phyloP scores from a whole-genome alignment of 345 rosid species.

The Citropsis articulata region DNA sequence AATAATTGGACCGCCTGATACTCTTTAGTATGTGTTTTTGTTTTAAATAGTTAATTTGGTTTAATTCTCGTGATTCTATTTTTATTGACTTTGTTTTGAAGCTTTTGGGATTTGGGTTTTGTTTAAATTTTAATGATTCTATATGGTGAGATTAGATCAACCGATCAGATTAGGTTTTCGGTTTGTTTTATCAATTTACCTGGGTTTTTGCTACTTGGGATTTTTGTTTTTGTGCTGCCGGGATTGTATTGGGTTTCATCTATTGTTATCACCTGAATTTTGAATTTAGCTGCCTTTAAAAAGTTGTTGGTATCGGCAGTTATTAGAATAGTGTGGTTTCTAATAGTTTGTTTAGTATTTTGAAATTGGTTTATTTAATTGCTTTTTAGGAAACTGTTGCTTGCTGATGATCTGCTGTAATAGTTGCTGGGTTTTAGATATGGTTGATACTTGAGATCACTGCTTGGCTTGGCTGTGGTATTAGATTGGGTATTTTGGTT shows the following conservation, averaged over 20 bases:
- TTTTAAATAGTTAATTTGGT: background rate
- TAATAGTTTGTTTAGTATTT: background rate
- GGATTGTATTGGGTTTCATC: background rate
- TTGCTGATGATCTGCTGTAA: background rate
- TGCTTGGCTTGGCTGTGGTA: background rate
- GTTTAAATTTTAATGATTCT: conserved; percentile 1
- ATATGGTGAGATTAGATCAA: conserved; percentile 18
- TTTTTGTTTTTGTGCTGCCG: background rate
- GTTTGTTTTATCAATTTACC: background rate
- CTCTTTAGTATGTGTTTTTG: conserved; percentile 59
- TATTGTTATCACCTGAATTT: background rate
- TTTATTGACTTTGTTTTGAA: background rate
- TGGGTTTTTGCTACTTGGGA: background rate
- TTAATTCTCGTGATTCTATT: background rate
- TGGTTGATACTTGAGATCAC: background rate
- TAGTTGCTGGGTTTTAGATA: background rate
- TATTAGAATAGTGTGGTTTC: background rate
- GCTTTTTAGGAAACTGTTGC: background rate
- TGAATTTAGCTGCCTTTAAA: background rate
- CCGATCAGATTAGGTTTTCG: background rate
- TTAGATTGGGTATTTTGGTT: background rate
- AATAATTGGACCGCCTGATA: conserved; percentile 95
- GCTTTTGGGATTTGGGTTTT: background rate
- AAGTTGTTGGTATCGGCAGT: background rate
- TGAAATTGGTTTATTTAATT: background rate